Conservation (phyloP, 2,329 filamentous ascomycete species). For the Chaetomium strumarium region DNA sequence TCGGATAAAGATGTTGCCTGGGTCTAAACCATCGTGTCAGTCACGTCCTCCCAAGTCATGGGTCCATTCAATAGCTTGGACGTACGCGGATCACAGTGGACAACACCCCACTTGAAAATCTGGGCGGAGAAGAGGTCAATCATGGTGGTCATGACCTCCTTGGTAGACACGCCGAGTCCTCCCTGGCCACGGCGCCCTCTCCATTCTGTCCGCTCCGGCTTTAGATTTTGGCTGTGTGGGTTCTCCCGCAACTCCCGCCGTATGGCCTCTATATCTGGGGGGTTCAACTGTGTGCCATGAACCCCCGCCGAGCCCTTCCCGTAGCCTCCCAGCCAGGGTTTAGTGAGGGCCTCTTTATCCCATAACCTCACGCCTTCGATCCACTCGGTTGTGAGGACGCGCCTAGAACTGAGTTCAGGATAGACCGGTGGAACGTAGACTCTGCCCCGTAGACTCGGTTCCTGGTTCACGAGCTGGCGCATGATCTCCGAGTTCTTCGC, state of each 20-base stretch:
- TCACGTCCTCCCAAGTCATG: not conserved
- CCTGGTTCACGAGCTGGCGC: slow-evolving; percentile 66
- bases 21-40: slow-evolving; percentile 41
- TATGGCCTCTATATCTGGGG: slow-evolving; percentile 42
- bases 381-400: slow-evolving; percentile 94
- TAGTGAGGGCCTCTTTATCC: slow-evolving; percentile 79
- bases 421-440: slow-evolving; percentile 89
- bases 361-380: slow-evolving; percentile 90
- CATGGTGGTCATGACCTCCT: slow-evolving; percentile 94
- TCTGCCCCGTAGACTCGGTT: slow-evolving; percentile 67
- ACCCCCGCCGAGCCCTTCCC: slow-evolving; percentile 73
- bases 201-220: slow-evolving; percentile 77
- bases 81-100: slow-evolving; percentile 81
- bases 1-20: slow-evolving; percentile 94
- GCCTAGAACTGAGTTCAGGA: slow-evolving; percentile 70
- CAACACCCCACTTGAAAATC: slow-evolving; percentile 94
- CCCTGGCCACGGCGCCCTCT: slow-evolving; percentile 65
- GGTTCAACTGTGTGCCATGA: slow-evolving; percentile 56
- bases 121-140: slow-evolving; percentile 94
- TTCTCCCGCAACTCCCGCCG: slow-evolving; percentile 44
- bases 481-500: slow-evolving; percentile 83
- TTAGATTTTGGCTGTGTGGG: slow-evolving; percentile 56
- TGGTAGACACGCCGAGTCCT: slow-evolving; percentile 74
- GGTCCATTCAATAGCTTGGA: not conserved
- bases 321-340: slow-evolving; percentile 71